phyloP scores from a whole-genome alignment of 768 basidiomycete genomes.

The Calocera cornea region DNA sequence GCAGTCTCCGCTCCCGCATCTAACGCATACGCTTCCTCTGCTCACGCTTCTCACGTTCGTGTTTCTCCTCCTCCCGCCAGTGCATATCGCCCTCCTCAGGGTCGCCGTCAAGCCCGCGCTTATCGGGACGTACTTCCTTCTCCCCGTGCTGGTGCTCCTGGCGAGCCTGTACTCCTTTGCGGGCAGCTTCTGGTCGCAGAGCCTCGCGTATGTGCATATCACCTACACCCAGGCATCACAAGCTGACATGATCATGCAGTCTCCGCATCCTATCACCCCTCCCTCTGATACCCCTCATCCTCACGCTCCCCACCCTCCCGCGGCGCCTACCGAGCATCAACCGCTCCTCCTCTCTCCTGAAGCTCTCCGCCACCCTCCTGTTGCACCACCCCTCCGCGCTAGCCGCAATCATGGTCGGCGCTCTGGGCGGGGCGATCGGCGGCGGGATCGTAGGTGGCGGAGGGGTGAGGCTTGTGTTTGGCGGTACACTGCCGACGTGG shows the following conservation, averaged over 20 bases:
- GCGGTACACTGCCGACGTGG: neutral
- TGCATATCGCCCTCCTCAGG: neutral
- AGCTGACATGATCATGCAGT: neutral
- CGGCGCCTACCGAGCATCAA: neutral
- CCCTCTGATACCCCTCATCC: neutral
- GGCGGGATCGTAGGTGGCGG: neutral
- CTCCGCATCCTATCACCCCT: neutral
- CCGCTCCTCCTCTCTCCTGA: neutral
- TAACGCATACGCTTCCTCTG: neutral
- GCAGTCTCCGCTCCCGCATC: neutral
- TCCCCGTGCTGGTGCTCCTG: neutral
- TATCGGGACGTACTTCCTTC: neutral
- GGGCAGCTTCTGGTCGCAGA: neutral
- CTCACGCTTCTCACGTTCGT: neutral
- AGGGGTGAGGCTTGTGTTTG: neutral
- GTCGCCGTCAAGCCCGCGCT: neutral
- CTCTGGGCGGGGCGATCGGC: neutral
- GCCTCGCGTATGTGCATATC: neutral
- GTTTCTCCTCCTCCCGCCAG: neutral
- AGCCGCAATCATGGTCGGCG: neutral
- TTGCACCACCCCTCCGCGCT: neutral
- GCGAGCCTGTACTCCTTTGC: conserved; percentile 1
- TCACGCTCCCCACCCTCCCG: neutral
- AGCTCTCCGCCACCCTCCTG: neutral
- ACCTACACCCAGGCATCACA: neutral